Evolutionary conservation across 2,329 filamentous ascomycete genomes (phyloP).

Genomic region (Microdochium trichocladiopsis): DNA sequence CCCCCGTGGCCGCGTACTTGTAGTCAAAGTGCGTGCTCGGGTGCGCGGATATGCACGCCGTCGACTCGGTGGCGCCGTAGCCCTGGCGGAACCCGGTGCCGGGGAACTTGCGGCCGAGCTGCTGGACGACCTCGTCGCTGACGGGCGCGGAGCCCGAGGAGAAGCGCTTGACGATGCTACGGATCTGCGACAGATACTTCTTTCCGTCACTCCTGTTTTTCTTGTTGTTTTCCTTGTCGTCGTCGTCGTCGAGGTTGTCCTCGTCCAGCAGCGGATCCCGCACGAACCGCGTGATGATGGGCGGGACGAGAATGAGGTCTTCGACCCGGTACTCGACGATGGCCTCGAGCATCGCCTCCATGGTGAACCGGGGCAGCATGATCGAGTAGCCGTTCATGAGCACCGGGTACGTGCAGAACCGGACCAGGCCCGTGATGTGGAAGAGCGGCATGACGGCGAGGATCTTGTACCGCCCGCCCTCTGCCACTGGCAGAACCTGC

Average conservation of each 20-base stretch:
- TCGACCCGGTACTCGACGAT: constrained; percentile 11
- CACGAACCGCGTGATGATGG: constrained; percentile 13
- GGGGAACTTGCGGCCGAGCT: constrained; percentile 47
- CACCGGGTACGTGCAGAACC: constrained; percentile 10
- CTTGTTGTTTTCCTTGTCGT: not conserved
- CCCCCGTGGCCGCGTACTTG: constrained; percentile 47
- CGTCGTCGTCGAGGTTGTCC: constrained; percentile 1
- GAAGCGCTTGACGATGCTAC: constrained; percentile 36
- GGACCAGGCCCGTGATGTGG: constrained; percentile 13
- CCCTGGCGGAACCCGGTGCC: constrained; percentile 54
- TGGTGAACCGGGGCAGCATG: constrained; percentile 14
- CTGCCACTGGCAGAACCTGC: constrained; percentile 1
- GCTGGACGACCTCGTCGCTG: constrained; percentile 44
- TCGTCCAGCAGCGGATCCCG: constrained; percentile 12
- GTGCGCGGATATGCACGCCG: constrained; percentile 54
- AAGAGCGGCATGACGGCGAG: constrained; percentile 5
- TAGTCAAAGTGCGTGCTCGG: constrained; percentile 46
- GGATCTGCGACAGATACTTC: constrained; percentile 3
- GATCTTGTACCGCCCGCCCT: constrained; percentile 2
- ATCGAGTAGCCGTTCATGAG: constrained; percentile 11
- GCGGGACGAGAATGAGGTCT: constrained; percentile 15
- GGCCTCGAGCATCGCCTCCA: constrained; percentile 10
- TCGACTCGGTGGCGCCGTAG: constrained; percentile 61
- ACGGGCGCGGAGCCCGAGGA: constrained; percentile 53
- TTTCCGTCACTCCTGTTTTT: too few species aligned